A percentile compares a stretch with the other conserved stretches of the same genome.
These are phyloP conservation scores for Gastrolobium bilobum DNA, from an alignment of 306 rosid genomes.

Conservation along the genomic window DNA sequence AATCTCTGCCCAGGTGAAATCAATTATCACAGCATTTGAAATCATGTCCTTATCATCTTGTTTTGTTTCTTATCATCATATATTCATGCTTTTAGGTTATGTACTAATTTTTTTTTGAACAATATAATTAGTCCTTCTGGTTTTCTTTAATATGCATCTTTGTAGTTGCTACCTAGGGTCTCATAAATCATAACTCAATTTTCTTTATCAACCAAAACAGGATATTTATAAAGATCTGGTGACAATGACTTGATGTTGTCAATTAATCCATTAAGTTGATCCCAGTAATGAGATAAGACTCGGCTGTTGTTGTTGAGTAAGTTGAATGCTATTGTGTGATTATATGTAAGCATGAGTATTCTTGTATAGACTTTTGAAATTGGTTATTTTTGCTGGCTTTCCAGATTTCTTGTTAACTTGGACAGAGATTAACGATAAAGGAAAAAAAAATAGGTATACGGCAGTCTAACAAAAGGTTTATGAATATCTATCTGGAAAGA, in stretches of 20 bases:
- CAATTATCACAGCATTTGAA: no score
- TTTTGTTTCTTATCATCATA: slow-evolving; percentile 7
- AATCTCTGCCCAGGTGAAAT: no score
- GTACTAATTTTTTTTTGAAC: background rate
- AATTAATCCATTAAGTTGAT: slow-evolving; percentile 5
- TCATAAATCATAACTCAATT: background rate
- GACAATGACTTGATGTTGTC: slow-evolving; percentile 22
- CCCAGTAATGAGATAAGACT: slow-evolving; percentile 18
- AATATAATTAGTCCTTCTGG: background rate
- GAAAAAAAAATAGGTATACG: no score
- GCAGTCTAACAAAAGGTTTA: no score
- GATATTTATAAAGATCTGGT: background rate
- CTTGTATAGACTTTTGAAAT: background rate
- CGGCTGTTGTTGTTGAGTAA: slow-evolving; percentile 3
- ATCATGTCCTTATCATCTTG: background rate
- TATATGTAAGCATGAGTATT: slow-evolving; percentile 15
- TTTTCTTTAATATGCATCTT: slow-evolving; percentile 27
- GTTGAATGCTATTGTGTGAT: slow-evolving; percentile 26
- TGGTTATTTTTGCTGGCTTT: no score
- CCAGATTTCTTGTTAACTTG: no score
- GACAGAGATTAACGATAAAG: no score
- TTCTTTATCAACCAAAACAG: slow-evolving; percentile 31
- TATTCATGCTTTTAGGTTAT: slow-evolving; percentile 21
- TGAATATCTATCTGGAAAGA: no score
- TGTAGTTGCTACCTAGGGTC: slow-evolving; percentile 25